phyloP scores from a whole-genome alignment of 2,329 filamentous ascomycete species.

The Diplocarpon mali region DNA sequence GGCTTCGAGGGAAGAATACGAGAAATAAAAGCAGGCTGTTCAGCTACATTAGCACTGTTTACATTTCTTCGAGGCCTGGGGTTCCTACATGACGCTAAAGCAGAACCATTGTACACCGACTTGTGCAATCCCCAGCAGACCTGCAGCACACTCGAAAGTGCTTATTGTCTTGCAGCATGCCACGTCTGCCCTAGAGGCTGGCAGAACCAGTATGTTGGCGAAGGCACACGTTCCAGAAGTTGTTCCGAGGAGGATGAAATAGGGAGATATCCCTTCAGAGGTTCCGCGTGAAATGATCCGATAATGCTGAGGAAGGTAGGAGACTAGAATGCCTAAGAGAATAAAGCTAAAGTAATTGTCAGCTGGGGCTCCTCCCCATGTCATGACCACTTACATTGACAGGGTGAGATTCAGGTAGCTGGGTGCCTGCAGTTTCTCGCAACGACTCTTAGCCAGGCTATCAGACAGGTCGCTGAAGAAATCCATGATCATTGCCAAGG shows the following conservation, averaged over 20 bases:
- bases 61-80: not conserved
- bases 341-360: conserved; percentile 40
- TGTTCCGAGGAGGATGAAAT: conserved; percentile 88
- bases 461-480: conserved; percentile 8
- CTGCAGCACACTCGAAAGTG: conserved; percentile 72
- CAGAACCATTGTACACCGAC: conserved; percentile 87
- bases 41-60: not conserved
- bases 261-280: conserved; percentile 89
- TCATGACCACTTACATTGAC: conserved; percentile 35
- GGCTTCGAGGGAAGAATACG: conserved; percentile 71
- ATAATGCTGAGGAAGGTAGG: conserved; percentile 89
- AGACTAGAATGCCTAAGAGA: conserved; percentile 77
- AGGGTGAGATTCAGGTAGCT: conserved; percentile 40
- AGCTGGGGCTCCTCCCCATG: not conserved
- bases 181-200: conserved; percentile 73
- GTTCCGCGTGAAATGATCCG: conserved; percentile 79
- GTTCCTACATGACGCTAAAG: conserved; percentile 75
- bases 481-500: conserved; percentile 12
- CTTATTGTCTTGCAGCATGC: conserved; percentile 76
- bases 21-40: conserved; percentile 81
- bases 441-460: conserved; percentile 28
- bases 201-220: conserved; percentile 82
- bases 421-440: conserved; percentile 39
- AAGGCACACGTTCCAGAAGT: conserved; percentile 83
- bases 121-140: conserved; percentile 79